Evolutionary conservation across 2,329 filamentous ascomycete genomes (phyloP).

Genomic region (Anthostomella pinea): DNA sequence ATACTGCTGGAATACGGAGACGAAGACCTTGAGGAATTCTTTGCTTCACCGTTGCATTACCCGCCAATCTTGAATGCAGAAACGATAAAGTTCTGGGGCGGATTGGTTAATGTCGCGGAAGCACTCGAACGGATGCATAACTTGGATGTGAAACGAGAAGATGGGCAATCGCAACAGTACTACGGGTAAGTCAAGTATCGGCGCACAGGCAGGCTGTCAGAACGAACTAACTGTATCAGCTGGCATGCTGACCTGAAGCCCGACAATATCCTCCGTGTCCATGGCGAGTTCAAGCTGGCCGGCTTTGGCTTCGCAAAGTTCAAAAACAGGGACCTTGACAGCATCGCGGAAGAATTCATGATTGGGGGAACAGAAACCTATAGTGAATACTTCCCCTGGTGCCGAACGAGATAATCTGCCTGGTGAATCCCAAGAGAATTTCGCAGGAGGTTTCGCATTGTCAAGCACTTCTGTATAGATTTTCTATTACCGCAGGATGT

Average conservation of each 20-base stretch:
- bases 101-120: constrained; percentile 12
- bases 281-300: constrained; percentile 20
- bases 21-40: constrained; percentile 16
- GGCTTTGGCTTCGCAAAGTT: constrained; percentile 22
- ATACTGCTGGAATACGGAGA: constrained; percentile 17
- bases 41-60: constrained; percentile 6
- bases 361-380: constrained; percentile 5
- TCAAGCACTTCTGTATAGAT: no score
- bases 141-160: constrained; percentile 7
- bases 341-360: neutral
- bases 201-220: no score
- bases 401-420: no score
- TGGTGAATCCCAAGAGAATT: no score
- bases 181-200: constrained; percentile 4
- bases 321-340: no score
- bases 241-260: constrained; percentile 19
- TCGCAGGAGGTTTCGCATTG: no score
- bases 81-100: constrained; percentile 12
- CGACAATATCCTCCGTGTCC: constrained; percentile 20
- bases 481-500: no score
- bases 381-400: no score
- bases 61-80: constrained; percentile 11
- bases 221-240: constrained; percentile 6
- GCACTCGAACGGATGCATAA: constrained; percentile 14
- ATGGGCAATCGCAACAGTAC: constrained; percentile 5